Evolutionary conservation across 805 yeast genomes (phyloP), one percentile per base, ranked within the genome.

Genomic region (Lachancea mirantina): DNA sequence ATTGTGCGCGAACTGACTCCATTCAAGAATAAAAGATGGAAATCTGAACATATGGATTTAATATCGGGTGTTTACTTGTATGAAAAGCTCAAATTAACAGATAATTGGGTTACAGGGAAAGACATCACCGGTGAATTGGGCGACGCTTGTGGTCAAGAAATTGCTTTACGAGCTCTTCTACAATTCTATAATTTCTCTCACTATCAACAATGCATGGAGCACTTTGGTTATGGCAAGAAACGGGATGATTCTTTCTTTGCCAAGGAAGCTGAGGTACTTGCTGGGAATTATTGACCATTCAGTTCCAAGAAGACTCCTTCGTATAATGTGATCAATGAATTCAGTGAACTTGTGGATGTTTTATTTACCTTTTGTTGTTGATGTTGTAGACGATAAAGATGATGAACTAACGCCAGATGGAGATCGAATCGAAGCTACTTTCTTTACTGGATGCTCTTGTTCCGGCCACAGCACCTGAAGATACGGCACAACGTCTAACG

Each of bases 21-120:
- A 0, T 84, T 80, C 59, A 88, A 84, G 48, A 96, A 96, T 13
- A 76, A 92, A 39, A 87, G 88, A 56, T 89, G 98, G 98, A 78
- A 87, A 46, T 73, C 87, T 9, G 74, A 77, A 41, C 92, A 89
- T 52, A 89, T 92, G 96, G 96, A 88, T 43, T 65, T 92, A 28
- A 83, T 89, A 4, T 84, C 96, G 0, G 78, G 84, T 39, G 87
- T 89, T 2, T 89, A 82, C 48, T 54, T 92, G 17, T 77, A 85
- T 50, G 73, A 84, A 46, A 73, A 76, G 45, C 63, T 87, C 23
- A 74, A 77, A 11, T 56, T 89, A 29, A 70, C 76, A 39, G 98
- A 89, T 52, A 79, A 78, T 40, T 89, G 97, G 97, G 67, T 89
- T 18, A 78, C 77, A 10, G 95, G 95, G 0, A 70, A 74, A 38